phyloP scores from a whole-genome alignment of 2,329 filamentous ascomycete genomes.

The Teratosphaeria gauchensis region DNA sequence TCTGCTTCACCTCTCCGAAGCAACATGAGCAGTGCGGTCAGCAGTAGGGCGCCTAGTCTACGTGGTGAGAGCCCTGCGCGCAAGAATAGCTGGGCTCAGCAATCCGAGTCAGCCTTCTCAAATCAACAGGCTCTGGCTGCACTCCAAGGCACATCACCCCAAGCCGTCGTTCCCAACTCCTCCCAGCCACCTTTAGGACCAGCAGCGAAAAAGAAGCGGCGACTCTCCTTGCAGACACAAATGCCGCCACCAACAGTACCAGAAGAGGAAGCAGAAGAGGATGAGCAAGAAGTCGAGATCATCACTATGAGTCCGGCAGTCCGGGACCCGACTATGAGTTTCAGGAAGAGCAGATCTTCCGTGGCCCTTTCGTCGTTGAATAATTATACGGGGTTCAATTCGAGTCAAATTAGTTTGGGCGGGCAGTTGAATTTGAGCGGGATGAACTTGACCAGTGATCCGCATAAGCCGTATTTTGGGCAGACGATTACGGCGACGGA shows the following conservation, averaged over 20 bases:
- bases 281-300: constrained; percentile 13
- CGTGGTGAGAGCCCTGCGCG: constrained; percentile 2
- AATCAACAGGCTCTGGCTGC: constrained; percentile 6
- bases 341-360: constrained; percentile 5
- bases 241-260: constrained; percentile 13
- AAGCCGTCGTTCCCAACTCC: not conserved
- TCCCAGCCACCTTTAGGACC: not conserved
- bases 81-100: constrained; percentile 2
- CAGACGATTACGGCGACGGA: constrained; percentile 16
- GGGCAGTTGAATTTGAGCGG: constrained; percentile 4
- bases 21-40: constrained; percentile 2
- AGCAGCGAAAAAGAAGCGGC: constrained; percentile 3
- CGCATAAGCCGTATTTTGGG: constrained; percentile 13
- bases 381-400: not conserved
- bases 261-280: constrained; percentile 8
- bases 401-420: not conserved
- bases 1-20: constrained; percentile 3
- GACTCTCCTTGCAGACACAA: constrained; percentile 10
- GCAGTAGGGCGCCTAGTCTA: not conserved
- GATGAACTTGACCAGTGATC: constrained; percentile 4
- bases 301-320: constrained; percentile 16
- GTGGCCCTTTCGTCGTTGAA: not conserved
- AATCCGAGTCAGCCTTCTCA: not conserved
- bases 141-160: constrained; percentile 4
- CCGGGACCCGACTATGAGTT: constrained; percentile 6